Evolutionary conservation across 2,329 filamentous ascomycete genomes (phyloP).

Genomic region (Botrytis paeoniae): DNA sequence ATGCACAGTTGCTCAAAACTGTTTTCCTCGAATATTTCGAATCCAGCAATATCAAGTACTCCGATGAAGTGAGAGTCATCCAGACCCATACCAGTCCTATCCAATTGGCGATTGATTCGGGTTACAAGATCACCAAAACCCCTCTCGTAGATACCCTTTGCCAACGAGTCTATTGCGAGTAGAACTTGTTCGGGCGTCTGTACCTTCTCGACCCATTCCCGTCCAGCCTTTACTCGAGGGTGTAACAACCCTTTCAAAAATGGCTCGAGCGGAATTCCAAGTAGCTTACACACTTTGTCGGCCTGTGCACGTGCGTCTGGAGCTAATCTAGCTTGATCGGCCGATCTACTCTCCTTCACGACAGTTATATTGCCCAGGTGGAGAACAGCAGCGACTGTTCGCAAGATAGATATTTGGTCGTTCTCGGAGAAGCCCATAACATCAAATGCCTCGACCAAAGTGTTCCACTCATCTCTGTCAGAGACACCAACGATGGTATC

Average conservation of each 20-base stretch:
- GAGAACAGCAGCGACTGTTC: slow-evolving; percentile 84
- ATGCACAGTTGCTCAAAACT: slow-evolving; percentile 99
- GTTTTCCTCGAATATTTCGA: slow-evolving; percentile 97
- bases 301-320: slow-evolving; percentile 73
- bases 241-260: slow-evolving; percentile 89
- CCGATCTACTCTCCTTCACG: slow-evolving; percentile 83
- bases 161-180: slow-evolving; percentile 81
- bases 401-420: slow-evolving; percentile 79
- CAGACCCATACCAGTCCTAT: slow-evolving; percentile 75
- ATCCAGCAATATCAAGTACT: slow-evolving; percentile 96
- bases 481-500: slow-evolving; percentile 89
- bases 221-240: slow-evolving; percentile 89
- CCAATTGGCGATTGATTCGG: slow-evolving; percentile 87
- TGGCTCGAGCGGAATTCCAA: slow-evolving; percentile 79
- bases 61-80: slow-evolving; percentile 96
- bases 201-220: slow-evolving; percentile 98
- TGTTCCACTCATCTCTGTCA: slow-evolving; percentile 85
- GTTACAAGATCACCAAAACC: slow-evolving; percentile 90
- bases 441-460: slow-evolving; percentile 84
- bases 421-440: slow-evolving; percentile 90
- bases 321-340: slow-evolving; percentile 82
- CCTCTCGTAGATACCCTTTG: slow-evolving; percentile 97
- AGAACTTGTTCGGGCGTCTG: slow-evolving; percentile 96
- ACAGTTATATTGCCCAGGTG: slow-evolving; percentile 92
- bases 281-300: slow-evolving; percentile 73